A percentile compares a stretch with the other conserved stretches of the same genome.
Evolutionary conservation across 805 yeast species (phyloP).

Genomic region (Myxozyma neglecta): DNA sequence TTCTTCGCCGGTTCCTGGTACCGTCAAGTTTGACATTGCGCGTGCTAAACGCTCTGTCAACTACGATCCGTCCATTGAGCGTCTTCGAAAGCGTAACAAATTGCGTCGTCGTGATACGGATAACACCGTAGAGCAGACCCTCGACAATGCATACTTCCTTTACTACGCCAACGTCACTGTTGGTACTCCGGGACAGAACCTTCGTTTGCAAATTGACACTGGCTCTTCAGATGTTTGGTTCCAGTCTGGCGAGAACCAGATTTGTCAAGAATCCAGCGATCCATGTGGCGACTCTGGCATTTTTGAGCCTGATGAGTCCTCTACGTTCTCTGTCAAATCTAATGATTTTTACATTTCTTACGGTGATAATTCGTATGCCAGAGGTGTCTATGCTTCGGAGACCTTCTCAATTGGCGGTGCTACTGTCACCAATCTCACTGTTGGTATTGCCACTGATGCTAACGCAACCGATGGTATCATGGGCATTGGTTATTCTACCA

Average conservation of each 20-base stretch:
- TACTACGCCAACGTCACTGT: slow-evolving; percentile 42
- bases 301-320: slow-evolving; percentile 39
- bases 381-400: slow-evolving; percentile 66
- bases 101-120: slow-evolving; percentile 3
- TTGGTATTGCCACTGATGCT: slow-evolving; percentile 72
- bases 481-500: slow-evolving; percentile 44
- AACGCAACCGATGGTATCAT: slow-evolving; percentile 59
- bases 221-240: slow-evolving; percentile 80
- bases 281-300: slow-evolving; percentile 36
- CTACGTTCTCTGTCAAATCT: slow-evolving; percentile 32
- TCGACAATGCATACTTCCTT: slow-evolving; percentile 29
- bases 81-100: slow-evolving; percentile 11
- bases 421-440: slow-evolving; percentile 52
- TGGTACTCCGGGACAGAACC: slow-evolving; percentile 58
- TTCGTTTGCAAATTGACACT: slow-evolving; percentile 64
- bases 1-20: slow-evolving; percentile 15
- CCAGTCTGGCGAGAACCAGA: slow-evolving; percentile 28
- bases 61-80: slow-evolving; percentile 7
- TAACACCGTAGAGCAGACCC: slow-evolving; percentile 19
- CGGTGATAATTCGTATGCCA: slow-evolving; percentile 51
- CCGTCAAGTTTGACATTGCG: slow-evolving; percentile 22
- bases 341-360: slow-evolving; percentile 43
- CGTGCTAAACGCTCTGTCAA: slow-evolving; percentile 10
- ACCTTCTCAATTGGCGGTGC: slow-evolving; percentile 53
- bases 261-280: slow-evolving; percentile 34